Evolutionary conservation across 306 rosid species (phyloP), one percentile per base, ranked within the genome.

Genomic region (Aeschynomene evenia): DNA sequence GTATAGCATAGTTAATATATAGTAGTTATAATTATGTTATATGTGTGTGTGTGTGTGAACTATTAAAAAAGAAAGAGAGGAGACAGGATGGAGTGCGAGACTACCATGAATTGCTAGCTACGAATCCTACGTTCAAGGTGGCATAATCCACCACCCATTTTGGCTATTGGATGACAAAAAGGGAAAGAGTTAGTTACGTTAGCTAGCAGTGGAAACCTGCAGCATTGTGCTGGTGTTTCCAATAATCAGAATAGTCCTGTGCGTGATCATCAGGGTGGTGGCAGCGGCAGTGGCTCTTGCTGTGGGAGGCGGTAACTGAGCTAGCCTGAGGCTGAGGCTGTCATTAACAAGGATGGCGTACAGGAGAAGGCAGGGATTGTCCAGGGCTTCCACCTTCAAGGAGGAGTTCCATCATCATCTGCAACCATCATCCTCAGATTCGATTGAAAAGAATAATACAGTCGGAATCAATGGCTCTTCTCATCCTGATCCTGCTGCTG

Each of bases 371-470:
- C 97, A 93, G 3, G 96, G 90, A 39, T 72, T 87, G 0, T 65
- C 94, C 0, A 80, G 89, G 31, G 68, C 92, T 33, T 90, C 90
- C 23, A 93, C 98, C 14, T 88, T 90, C 85, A 85, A 82, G 62
- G 98, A 88, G 63, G 97, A 90, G 72, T 54, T 79, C 52, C 82
- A 66, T 68, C 43, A 9, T 14, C 76, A 50, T n/a, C n/a, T n/a
- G n/a, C n/a, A n/a, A n/a, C n/a, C n/a, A 3, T 20, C 54, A 14
- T 22, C 42, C 29, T 45, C 19, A 31, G 33, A 43, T 33, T 13
- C 15, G 7, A 15, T 21, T 14, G 76, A 77, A 6, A 73, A n/a
- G n/a, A n/a, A n/a, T n/a, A n/a, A 74, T 5, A 19, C 34, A 9
- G 13, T 14, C 14, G 15, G 5, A 11, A 8, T 2, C 16, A 5